Evolutionary conservation across 345 rosid species (phyloP), one percentile per base, ranked within the genome.

Genomic region (Populus davidiana): DNA sequence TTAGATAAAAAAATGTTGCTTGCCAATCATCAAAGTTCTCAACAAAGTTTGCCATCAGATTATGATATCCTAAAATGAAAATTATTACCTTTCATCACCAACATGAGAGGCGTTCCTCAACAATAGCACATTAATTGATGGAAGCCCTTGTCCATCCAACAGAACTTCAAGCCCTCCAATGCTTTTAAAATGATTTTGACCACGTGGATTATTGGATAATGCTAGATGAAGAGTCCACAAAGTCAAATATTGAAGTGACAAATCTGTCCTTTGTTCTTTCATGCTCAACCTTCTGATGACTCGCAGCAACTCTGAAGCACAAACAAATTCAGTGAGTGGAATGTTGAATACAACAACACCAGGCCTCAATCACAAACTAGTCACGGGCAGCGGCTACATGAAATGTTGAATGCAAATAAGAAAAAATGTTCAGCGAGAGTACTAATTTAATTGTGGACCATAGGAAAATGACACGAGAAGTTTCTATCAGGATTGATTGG

Each of bases 91-190:
- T 75, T 74, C 82, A 16, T 70, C 82, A 80, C 79, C 82, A 56
- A 73, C 65, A 74, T 69, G 63, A 69, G 82, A 71, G 68, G 70
- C 72, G 76, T 74, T 82, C 75, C 85, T 85, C 75, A 79, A 68
- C 39, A 84, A 81, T 68, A 79, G 79, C 39, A 78, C 70, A 71
- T 82, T 84, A 70, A 78, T 85, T 29, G 90, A 83, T 78, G 92
- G 88, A 74, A 89, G 85, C n/a, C 89, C 95, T 74, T 86, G 85
- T 50, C 91, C 95, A 88, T 91, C 95, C 82, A 91, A 80, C 67
- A 91, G 81, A 77, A 87, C 95, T 83, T 91, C 95, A 83, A 91
- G 90, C 78, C 93, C 95, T 78, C 95, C 95, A 33, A 91, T 89
- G 81, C 93, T 89, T 86, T 88, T 91, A 78, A 91, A 91, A 86